Evolutionary conservation across 2,329 filamentous ascomycete species (phyloP), one percentile per base, ranked within the genome.

Genomic region (Coniochaeta sp.): DNA sequence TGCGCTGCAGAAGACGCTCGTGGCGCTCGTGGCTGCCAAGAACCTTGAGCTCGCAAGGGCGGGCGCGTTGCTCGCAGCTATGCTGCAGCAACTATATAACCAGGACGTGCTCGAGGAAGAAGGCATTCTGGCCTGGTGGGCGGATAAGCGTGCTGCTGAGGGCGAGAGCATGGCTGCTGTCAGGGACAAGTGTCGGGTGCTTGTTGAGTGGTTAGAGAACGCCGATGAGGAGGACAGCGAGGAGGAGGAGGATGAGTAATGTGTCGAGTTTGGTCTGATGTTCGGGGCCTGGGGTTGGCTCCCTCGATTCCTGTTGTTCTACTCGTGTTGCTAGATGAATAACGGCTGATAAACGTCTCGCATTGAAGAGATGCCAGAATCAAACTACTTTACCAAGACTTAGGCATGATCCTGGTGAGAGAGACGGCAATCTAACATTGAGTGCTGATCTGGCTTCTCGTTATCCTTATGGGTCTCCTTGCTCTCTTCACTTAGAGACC

Each of bases 61-160:
- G 3, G 82, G 83, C 14, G 88, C 69, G 74, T 82, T 97, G 10
- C 81, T 98, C 36, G 82, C 93, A 3, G 90, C 88, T 42, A 78
- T 91, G 66, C 83, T 91, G 65, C 95, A 96, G 76, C 90, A 92
- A 73, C 79, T 98, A 58, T 96, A 96, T 71, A 86, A 89, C 65
- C 75, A 89, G 56, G 95, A 98, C 65, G 81, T 96, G 17, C 76
- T 97, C 1, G 91, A 96, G 71, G 91, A 96, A 69, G 93, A 97
- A 47, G 92, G 89, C 0, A 90, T 96, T 65, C 77, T 93, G 67
- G 82, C 83, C 55, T 99, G 95, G 95, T 98, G 93, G 93, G 83
- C 80, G 22, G 89, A 96, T 71, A 80, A 82, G 55, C 73, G 87
- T 68, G 88, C 89, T 6, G 81, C 76, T 26, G 86, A 86, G 59